phyloP scores from a whole-genome alignment of 2,329 filamentous ascomycete genomes.

The Remersonia thermophila region DNA sequence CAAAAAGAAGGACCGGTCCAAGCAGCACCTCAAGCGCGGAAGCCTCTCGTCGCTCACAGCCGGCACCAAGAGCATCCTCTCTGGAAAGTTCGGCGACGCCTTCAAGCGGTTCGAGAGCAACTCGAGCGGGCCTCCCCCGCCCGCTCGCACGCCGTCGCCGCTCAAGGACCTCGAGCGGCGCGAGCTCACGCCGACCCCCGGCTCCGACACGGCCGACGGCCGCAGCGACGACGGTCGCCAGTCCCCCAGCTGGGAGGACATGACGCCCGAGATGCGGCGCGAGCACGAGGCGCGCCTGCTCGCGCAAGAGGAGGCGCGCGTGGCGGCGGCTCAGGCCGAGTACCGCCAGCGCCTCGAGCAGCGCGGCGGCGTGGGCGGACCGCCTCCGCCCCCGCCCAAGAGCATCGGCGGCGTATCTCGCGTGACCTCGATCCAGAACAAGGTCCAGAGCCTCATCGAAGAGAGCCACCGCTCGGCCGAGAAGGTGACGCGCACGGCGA shows the following conservation, averaged over 20 bases:
- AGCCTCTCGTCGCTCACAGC: conserved; percentile 57
- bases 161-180: conserved; percentile 35
- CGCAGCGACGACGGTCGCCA: conserved; percentile 54
- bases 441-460: conserved; percentile 73
- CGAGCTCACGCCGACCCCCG: conserved; percentile 58
- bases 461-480: conserved; percentile 55
- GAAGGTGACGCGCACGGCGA: conserved; percentile 56
- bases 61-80: conserved; percentile 70
- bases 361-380: conserved; percentile 27
- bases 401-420: conserved; percentile 47
- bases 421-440: conserved; percentile 80
- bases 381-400: conserved; percentile 35
- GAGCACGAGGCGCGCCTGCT: conserved; percentile 76
- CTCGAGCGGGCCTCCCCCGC: conserved; percentile 17
- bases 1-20: conserved; percentile 39
- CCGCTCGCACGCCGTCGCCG: conserved; percentile 35
- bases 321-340: conserved; percentile 78
- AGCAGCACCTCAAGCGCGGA: conserved; percentile 56
- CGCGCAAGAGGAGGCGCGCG: conserved; percentile 78
- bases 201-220: conserved; percentile 60
- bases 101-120: conserved; percentile 76
- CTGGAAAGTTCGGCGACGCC: conserved; percentile 81
- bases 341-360: conserved; percentile 66
- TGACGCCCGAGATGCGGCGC: conserved; percentile 78
- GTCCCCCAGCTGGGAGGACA: conserved; percentile 47